Evolutionary conservation across 2,329 filamentous ascomycete species (phyloP), one percentile per base, ranked within the genome.

Genomic region (Alternaria sp.): DNA sequence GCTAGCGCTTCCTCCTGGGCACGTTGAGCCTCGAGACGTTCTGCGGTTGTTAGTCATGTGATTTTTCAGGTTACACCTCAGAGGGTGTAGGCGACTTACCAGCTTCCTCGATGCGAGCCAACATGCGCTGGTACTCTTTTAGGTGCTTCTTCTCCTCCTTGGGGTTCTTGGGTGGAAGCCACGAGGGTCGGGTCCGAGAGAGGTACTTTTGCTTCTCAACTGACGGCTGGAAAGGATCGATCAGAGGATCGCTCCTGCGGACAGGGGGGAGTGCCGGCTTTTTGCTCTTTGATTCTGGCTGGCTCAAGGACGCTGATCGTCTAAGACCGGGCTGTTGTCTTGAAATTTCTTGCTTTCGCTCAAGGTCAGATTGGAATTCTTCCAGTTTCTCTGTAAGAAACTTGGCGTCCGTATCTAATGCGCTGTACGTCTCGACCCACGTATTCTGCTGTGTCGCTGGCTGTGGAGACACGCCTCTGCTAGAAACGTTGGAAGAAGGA

Each of bases 111-210:
- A 86, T 83, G 42, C 83, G 63, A 80, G 85, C 69, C 89, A 94
- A 91, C 90, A 95, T 93, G 75, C 85, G 88, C 78, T 93, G 89
- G 73, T 93, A 95, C 74, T 95, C 88, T 71, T 86, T 93, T 65
- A 99, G 75, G 77, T 99, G 95, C 66, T 89, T 89, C 74, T 87
- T 91, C 80, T 99, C 95, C 77, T 99, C 95, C 53, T 90, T 90
- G 2, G 92, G 93, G 65, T 95, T 88, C 78, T 95, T 95, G 1
- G 91, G 91, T 0, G 92, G 91, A 2, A 95, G 81, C 92, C 92
- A 95, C 1, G 90, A 93, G 0, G 91, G 91, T 36, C 91, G 84
- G 2, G 71, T 95, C 17, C 92, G 84, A 24, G 90, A 92, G 23
- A 95, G 81, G 2, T 93, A 90, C 3, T 91, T 91, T 71, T 94